Percentiles rank a stretch among this genome's conserved stretches.
phyloP scores from a whole-genome alignment of 2,329 filamentous ascomycete species.

The Dothiorella sarmentorum region DNA sequence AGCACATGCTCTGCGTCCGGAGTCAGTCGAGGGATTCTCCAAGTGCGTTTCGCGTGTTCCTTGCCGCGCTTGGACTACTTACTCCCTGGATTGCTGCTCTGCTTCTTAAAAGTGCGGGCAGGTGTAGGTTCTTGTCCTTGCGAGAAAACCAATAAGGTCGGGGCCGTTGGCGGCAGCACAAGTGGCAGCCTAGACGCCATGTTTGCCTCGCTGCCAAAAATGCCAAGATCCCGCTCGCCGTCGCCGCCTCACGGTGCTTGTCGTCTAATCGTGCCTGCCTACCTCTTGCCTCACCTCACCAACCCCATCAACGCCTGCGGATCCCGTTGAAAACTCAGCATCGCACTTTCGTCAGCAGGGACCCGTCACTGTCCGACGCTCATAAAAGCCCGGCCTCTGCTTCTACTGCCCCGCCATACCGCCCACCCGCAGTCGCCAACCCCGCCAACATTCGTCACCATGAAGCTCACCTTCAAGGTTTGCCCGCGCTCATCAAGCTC shows the following conservation, averaged over 20 bases:
- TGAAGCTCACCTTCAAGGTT: conserved; percentile 73
- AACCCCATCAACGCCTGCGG: conserved; percentile 1
- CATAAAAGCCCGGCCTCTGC: neutral
- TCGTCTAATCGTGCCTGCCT: conserved; percentile 11
- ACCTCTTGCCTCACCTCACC: neutral
- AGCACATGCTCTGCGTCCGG: too few relatives aligned
- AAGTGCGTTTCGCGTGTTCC: neutral
- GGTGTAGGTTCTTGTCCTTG: neutral
- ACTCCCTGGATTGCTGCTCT: too few relatives aligned
- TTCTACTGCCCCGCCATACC: conserved; percentile 18
- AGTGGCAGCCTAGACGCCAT: neutral
- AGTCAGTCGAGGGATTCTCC: too few relatives aligned
- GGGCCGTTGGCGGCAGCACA: neutral
- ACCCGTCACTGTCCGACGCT: neutral
- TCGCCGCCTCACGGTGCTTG: conserved; percentile 7
- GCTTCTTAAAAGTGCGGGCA: too few relatives aligned
- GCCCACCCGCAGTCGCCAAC: conserved; percentile 13
- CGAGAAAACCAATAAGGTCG: neutral
- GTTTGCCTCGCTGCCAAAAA: neutral
- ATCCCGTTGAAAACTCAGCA: conserved; percentile 25
- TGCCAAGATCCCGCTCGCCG: neutral
- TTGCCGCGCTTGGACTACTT: conserved; percentile 6
- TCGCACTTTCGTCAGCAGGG: conserved; percentile 24
- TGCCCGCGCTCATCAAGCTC: conserved; percentile 20
- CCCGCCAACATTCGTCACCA: conserved; percentile 35